Conservation (phyloP, 805 yeast species). For the Isabelozyma pseudorhagii region DNA sequence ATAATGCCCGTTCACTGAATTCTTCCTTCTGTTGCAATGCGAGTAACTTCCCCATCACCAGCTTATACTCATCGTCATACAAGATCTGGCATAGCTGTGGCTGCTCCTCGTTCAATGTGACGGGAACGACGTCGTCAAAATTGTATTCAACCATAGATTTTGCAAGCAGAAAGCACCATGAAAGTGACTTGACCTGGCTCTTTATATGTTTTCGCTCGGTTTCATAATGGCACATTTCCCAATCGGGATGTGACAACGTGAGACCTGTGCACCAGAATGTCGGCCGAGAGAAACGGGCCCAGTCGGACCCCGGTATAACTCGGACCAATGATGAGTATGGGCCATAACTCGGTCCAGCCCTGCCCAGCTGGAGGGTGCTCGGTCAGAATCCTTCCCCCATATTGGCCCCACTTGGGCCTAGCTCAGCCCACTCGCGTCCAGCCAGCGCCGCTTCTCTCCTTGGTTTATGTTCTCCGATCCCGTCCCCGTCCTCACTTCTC, state of each 20-base stretch:
- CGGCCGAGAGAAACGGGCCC: too few species aligned
- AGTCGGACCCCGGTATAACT: too few species aligned
- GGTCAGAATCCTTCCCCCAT: too few species aligned
- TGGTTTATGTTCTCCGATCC: too few species aligned
- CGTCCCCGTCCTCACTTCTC: too few species aligned
- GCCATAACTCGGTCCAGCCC: too few species aligned
- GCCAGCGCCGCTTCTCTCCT: too few species aligned
- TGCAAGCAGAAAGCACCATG: not conserved
- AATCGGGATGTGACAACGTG: not conserved
- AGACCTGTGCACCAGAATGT: too few species aligned
- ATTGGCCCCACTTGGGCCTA: not conserved
- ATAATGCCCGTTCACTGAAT: constrained; percentile 66
- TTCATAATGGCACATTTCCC: not conserved
- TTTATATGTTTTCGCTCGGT: not conserved
- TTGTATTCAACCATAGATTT: not conserved
- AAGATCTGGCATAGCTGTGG: constrained; percentile 59
- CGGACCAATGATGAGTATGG: not conserved
- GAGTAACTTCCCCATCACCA: constrained; percentile 58
- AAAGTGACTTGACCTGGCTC: not conserved
- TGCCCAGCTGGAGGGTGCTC: too few species aligned
- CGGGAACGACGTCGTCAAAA: constrained; percentile 44
- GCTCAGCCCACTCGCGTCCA: not conserved
- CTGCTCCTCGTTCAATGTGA: constrained; percentile 39
- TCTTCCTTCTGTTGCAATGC: constrained; percentile 60
- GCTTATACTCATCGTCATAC: constrained; percentile 69